Conservation (phyloP, 306 rosid species). For the Dryas octopetala region DNA sequence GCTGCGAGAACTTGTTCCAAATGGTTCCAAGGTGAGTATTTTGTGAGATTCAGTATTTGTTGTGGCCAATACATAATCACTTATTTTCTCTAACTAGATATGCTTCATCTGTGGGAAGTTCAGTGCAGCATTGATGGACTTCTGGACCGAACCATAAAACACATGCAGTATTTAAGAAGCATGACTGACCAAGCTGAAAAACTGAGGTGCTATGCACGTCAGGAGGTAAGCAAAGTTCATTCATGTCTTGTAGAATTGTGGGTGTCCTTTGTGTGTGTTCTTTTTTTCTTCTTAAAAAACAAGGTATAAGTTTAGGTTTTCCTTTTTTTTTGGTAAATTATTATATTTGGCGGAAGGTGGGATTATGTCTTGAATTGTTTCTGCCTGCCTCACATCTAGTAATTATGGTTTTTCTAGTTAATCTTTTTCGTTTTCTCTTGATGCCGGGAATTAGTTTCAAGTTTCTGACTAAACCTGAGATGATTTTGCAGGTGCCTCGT, state of each 20-base stretch:
- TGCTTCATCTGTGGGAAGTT: conserved; percentile 9
- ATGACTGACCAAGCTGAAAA: conserved; percentile 69
- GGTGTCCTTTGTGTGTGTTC: background rate
- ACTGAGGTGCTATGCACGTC: conserved; percentile 40
- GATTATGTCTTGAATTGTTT: too few species aligned
- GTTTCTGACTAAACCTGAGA: background rate
- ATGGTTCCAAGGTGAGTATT: conserved; percentile 65
- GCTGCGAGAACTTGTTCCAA: conserved; percentile 85
- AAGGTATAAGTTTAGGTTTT: too few species aligned
- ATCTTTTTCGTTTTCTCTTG: too few species aligned
- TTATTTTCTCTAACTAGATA: conserved; percentile 11
- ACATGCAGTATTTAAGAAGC: conserved; percentile 65
- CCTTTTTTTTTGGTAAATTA: too few species aligned
- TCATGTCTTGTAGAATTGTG: background rate
- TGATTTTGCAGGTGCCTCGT: conserved; percentile 42
- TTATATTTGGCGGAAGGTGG: too few species aligned
- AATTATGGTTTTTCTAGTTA: too few species aligned
- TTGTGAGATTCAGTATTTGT: background rate
- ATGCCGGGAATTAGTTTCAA: too few species aligned
- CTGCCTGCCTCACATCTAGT: too few species aligned
- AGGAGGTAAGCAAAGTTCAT: conserved; percentile 39
- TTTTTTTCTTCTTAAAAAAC: background rate
- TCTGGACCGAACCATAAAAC: conserved; percentile 74
- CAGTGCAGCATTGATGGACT: conserved; percentile 97
- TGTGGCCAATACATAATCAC: background rate